These are phyloP conservation scores for Colletotrichum euphorbiae DNA, from an alignment of 2,329 filamentous ascomycete species.

Conservation along the genomic window DNA sequence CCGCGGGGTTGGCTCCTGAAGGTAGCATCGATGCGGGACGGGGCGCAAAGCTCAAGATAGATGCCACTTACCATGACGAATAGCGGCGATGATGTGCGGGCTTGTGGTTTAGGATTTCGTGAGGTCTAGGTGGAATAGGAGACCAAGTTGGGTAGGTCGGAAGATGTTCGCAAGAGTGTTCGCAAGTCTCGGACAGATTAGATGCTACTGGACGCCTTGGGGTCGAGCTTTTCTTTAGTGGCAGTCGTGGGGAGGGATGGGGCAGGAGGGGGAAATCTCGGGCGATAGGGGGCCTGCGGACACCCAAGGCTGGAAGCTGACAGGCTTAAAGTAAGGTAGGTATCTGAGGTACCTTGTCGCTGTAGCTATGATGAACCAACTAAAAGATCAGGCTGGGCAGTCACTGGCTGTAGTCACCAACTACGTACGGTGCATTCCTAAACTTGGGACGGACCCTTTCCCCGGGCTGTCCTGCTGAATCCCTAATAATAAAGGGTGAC, in stretches of 20 bases:
- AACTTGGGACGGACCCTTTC: too few relatives aligned
- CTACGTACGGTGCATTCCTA: too few relatives aligned
- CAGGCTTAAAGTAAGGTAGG: conserved; percentile 7
- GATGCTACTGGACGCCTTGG: conserved; percentile 27
- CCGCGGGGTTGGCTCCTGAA: conserved; percentile 31
- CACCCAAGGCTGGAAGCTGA: conserved; percentile 31
- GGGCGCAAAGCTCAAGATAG: neutral
- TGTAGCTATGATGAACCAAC: too few relatives aligned
- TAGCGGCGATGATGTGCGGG: conserved; percentile 1
- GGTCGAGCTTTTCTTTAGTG: conserved; percentile 42
- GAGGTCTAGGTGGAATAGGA: neutral
- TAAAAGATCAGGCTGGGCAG: too few relatives aligned
- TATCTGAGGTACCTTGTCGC: too few relatives aligned
- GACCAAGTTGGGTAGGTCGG: conserved; percentile 9
- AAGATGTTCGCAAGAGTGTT: conserved; percentile 30
- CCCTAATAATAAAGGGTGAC: neutral
- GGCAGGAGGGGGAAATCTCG: conserved; percentile 33
- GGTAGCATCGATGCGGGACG: neutral
- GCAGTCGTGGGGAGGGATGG: conserved; percentile 38
- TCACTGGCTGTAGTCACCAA: too few relatives aligned
- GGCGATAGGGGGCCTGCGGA: conserved; percentile 37
- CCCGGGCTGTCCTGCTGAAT: too few relatives aligned
- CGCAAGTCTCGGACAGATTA: conserved; percentile 33
- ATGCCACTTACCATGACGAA: conserved; percentile 29
- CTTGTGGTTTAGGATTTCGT: neutral